Percentiles rank a stretch among this genome's conserved stretches.
Evolutionary conservation across 352 stramenopile species (phyloP).

Genomic region (Phytophthora sp.): DNA sequence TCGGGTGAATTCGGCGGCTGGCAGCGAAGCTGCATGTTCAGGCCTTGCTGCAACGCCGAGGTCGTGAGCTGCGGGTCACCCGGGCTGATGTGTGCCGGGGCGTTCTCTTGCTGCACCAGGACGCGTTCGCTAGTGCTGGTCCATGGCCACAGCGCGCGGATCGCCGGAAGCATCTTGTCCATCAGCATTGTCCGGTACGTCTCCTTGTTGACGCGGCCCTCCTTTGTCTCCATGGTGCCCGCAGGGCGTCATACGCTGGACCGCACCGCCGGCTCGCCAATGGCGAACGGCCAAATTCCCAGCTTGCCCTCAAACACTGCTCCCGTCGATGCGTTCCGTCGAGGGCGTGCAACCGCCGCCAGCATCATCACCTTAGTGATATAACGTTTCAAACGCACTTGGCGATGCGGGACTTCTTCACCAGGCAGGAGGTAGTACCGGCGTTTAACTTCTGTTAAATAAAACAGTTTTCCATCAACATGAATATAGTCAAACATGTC

Average conservation of each 20-base stretch:
- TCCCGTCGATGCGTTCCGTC: background rate
- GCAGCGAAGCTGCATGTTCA: background rate
- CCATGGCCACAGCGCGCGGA: background rate
- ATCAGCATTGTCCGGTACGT: background rate
- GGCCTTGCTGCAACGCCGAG: background rate
- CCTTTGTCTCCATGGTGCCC: background rate
- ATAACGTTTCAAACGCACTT: background rate
- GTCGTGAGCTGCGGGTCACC: too few relatives aligned
- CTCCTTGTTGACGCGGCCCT: background rate
- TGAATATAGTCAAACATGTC: too few relatives aligned
- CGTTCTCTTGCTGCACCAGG: too few relatives aligned
- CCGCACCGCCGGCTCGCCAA: background rate
- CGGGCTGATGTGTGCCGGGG: too few relatives aligned
- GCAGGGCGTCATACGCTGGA: background rate
- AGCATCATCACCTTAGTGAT: background rate
- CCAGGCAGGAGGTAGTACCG: too few relatives aligned
- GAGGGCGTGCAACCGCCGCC: background rate
- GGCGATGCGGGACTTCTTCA: too few relatives aligned
- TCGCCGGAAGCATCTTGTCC: background rate
- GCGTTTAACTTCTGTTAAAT: too few relatives aligned
- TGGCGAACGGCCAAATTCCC: background rate
- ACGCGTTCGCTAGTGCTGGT: background rate
- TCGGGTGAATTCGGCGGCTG: too few relatives aligned
- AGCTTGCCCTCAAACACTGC: background rate
- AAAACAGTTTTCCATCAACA: too few relatives aligned